These are phyloP conservation scores for Spencermartinsiella ligniputridi DNA, from an alignment of 1,139 yeast species.

Conservation along the genomic window DNA sequence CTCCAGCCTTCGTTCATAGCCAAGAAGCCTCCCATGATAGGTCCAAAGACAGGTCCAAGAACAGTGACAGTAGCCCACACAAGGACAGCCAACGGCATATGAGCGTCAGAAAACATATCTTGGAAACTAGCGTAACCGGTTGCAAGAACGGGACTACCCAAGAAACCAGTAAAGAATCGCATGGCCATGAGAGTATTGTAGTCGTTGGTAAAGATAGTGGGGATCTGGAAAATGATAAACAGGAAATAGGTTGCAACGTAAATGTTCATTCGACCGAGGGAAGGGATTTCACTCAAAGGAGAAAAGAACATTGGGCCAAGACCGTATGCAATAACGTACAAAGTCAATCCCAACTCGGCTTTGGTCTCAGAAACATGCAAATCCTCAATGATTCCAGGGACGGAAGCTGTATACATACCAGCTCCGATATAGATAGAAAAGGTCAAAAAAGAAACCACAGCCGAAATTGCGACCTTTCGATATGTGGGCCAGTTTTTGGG, in stretches of 20 bases:
- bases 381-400: too few species aligned
- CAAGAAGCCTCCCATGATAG: conserved; percentile 53
- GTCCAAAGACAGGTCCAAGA: conserved; percentile 67
- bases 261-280: conserved; percentile 55
- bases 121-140: too few species aligned
- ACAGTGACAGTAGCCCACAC: conserved; percentile 55
- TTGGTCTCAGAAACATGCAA: too few species aligned
- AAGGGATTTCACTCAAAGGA: conserved; percentile 49
- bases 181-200: conserved; percentile 54
- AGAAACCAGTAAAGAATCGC: conserved; percentile 59
- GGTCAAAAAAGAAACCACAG: conserved; percentile 40
- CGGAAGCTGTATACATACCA: too few species aligned
- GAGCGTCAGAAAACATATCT: too few species aligned
- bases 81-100: too few species aligned
- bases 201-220: conserved; percentile 44
- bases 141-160: conserved; percentile 56
- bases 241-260: too few species aligned
- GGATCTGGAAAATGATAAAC: too few species aligned
- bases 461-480: conserved; percentile 38
- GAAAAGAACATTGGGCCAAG: conserved; percentile 51
- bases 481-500: conserved; percentile 51
- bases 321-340: too few species aligned
- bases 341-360: too few species aligned
- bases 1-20: conserved; percentile 35
- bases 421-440: too few species aligned